Evolutionary conservation across 345 rosid species (phyloP), one percentile per base, ranked within the genome.

Genomic region (Eucalyptus polybractea): DNA sequence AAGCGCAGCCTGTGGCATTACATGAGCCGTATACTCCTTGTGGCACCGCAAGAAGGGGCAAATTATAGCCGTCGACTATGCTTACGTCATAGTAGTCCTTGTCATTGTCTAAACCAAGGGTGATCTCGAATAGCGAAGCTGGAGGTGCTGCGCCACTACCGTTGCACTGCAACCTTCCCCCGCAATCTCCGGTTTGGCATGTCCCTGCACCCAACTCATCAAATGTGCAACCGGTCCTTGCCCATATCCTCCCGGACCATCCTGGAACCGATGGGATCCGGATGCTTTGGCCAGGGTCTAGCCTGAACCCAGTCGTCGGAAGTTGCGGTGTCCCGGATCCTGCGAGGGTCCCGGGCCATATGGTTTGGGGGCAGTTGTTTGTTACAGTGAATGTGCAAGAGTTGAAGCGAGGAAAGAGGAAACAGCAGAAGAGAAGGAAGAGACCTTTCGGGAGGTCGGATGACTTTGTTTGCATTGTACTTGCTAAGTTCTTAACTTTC

Each of bases 221-320:
- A 67, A 97, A 96, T 15, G 86, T 92, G 94, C 99, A 96, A 31
- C 98, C 97, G 0, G 97, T 98, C 88, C 99, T 95, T 10, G 96
- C 99, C 99, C 98, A 97, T 27, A 98, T 93, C 88, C 98, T 93
- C 50, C 97, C 99, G 8, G 98, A 97, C 99, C 99, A 98, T 47
- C 97, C 97, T 16, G 96, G 94, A 89, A 91, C 80, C 4, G 95
- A 91, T 11, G 98, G 92, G 86, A 98, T 92, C 29, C 90, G 91
- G 58, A 92, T 89, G 47, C 94, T 94, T 89, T 92, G 94, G 6
- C 98, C 99, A 6, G 96, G 90, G 65, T 94, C 97, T 88, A 96
- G 93, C 54, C 88, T 91, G 85, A 97, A 95, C 9, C 98, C 97
- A 0, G 98, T 96, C 5, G 95, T 93, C 16, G 96, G 91, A 76